Evolutionary conservation across 2,329 filamentous ascomycete species (phyloP).

Genomic region (Ascochyta pisi): DNA sequence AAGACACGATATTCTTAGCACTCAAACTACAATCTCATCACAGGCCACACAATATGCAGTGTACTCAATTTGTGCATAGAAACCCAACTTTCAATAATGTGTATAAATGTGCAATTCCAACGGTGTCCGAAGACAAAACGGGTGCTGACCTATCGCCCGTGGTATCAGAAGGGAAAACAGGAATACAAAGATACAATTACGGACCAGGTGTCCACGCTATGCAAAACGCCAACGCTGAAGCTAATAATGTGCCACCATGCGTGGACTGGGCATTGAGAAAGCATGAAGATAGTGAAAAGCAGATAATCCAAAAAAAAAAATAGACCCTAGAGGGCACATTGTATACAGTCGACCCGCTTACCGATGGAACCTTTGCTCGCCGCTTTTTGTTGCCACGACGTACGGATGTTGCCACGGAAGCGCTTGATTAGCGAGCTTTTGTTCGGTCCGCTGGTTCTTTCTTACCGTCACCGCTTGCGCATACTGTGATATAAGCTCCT

Average conservation of each 20-base stretch:
- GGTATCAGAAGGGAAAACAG: constrained; percentile 11
- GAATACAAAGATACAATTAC: constrained; percentile 1
- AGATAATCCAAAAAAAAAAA: background rate
- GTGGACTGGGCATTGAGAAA: background rate
- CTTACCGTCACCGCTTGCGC: background rate
- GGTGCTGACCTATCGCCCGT: background rate
- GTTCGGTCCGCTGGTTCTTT: too few relatives aligned
- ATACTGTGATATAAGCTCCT: too few relatives aligned
- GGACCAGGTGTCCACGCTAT: constrained; percentile 18
- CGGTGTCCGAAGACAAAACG: constrained; percentile 1
- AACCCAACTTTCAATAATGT: background rate
- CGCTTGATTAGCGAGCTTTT: too few relatives aligned
- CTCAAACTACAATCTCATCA: background rate
- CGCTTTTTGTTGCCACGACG: background rate
- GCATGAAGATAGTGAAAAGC: background rate
- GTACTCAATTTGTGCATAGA: too few relatives aligned
- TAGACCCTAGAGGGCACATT: background rate
- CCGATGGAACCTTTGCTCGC: background rate
- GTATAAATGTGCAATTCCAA: background rate
- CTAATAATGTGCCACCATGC: background rate
- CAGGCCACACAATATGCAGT: background rate
- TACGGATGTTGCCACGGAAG: too few relatives aligned
- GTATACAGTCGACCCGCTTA: background rate
- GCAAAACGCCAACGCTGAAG: constrained; percentile 28
- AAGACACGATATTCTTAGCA: background rate